Conservation (phyloP, 495 filamentous ascomycete genomes). For the Evansstolkia leycettana region DNA sequence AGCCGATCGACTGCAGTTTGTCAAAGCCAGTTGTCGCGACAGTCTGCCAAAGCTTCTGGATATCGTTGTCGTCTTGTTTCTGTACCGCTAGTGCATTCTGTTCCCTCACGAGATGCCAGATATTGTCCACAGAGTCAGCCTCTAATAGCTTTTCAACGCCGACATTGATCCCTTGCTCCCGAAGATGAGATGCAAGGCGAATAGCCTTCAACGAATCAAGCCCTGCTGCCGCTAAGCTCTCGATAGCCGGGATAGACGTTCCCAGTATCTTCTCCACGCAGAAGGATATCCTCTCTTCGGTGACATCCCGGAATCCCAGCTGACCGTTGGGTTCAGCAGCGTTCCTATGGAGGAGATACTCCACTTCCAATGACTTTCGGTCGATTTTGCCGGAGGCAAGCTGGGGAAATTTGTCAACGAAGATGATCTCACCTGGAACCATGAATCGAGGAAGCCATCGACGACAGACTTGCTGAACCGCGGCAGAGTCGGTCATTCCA, state of each 20-base stretch:
- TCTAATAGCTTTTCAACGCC: slow-evolving; percentile 45
- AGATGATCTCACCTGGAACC: slow-evolving; percentile 57
- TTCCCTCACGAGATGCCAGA: slow-evolving; percentile 14
- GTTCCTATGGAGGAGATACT: slow-evolving; percentile 30
- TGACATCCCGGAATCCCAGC: slow-evolving; percentile 12
- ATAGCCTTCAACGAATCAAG: slow-evolving; percentile 68
- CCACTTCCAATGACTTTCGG: slow-evolving; percentile 44
- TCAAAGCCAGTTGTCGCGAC: slow-evolving; percentile 13
- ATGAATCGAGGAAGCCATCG: slow-evolving; percentile 68
- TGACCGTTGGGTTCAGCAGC: slow-evolving; percentile 16
- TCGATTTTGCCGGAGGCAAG: slow-evolving; percentile 73
- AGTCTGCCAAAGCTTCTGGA: slow-evolving; percentile 9
- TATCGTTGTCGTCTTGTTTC: slow-evolving; percentile 7
- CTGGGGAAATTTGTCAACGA: slow-evolving; percentile 49
- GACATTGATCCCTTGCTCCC: slow-evolving; percentile 35
- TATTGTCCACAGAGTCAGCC: slow-evolving; percentile 28
- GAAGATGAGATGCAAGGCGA: slow-evolving; percentile 46
- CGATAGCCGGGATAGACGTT: slow-evolving; percentile 17
- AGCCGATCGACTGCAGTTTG: slow-evolving; percentile 8
- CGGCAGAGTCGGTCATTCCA: slow-evolving; percentile 12
- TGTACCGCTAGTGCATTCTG: not conserved
- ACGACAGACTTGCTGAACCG: slow-evolving; percentile 44
- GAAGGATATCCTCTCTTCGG: slow-evolving; percentile 35
- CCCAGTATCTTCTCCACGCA: slow-evolving; percentile 36
- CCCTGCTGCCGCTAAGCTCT: slow-evolving; percentile 40